A percentile compares a stretch with the other conserved stretches of the same genome.
These are phyloP conservation scores for Tolypocladium paradoxum DNA, from an alignment of 2,329 filamentous ascomycete species.

Conservation along the genomic window DNA sequence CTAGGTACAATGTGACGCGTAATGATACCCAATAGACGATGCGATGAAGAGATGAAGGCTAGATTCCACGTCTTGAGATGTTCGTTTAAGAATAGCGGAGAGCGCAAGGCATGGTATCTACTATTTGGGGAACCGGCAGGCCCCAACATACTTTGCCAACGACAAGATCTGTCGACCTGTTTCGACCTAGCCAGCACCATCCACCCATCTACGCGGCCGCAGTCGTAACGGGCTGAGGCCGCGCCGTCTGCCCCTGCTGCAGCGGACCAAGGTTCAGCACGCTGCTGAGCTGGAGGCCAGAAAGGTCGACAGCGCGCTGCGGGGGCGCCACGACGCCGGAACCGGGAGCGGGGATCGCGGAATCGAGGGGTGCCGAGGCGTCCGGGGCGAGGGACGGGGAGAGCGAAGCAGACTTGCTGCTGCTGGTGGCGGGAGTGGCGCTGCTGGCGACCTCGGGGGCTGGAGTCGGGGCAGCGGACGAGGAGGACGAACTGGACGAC, in stretches of 20 bases:
- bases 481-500: background rate
- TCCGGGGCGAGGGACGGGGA: background rate
- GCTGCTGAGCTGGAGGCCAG: conserved; percentile 30
- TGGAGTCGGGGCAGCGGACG: background rate
- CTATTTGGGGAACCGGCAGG: background rate
- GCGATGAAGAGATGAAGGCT: background rate
- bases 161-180: background rate
- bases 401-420: background rate
- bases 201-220: background rate
- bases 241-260: background rate
- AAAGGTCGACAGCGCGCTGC: conserved; percentile 23
- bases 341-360: conserved; percentile 6
- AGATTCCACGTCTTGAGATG: background rate
- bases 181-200: background rate
- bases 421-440: background rate
- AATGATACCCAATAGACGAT: background rate
- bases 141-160: background rate
- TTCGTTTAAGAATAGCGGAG: background rate
- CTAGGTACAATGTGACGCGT: background rate
- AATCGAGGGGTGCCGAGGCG: conserved; percentile 1
- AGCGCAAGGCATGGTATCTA: background rate
- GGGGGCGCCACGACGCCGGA: conserved; percentile 9
- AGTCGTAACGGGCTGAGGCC: background rate
- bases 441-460: background rate
- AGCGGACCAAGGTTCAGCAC: conserved; percentile 31